Percentiles rank a stretch among this genome's conserved stretches.
Conservation (phyloP, 1,284 basidiomycete species). For the Cryptococcus hybrid region DNA sequence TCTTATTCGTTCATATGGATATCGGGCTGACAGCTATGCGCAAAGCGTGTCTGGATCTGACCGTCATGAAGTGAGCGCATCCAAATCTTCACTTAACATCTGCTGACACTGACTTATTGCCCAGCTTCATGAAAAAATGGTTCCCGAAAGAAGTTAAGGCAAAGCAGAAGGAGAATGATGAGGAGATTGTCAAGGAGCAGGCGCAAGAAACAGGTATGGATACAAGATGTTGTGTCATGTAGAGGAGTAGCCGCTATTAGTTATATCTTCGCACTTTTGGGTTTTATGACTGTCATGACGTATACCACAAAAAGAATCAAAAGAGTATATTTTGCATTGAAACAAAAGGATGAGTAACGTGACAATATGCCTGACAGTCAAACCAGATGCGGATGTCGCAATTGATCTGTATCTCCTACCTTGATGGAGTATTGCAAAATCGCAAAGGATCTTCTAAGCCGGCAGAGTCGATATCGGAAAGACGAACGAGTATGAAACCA, state of each 20-base stretch:
- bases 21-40: neutral
- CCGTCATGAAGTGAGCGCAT: conserved; percentile 41
- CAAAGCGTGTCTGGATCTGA: conserved; percentile 37
- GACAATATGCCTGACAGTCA: too few relatives aligned
- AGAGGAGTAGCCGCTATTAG: neutral
- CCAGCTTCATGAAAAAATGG: conserved; percentile 81
- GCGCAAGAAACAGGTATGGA: conserved; percentile 63
- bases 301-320: too few relatives aligned
- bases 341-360: too few relatives aligned
- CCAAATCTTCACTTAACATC: neutral
- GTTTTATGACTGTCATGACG: too few relatives aligned
- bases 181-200: conserved; percentile 71
- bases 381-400: too few relatives aligned
- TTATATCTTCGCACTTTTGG: neutral
- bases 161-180: conserved; percentile 75
- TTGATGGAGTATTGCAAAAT: too few relatives aligned
- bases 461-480: too few relatives aligned
- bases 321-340: neutral
- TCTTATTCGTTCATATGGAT: neutral
- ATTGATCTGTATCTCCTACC: too few relatives aligned
- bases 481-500: too few relatives aligned
- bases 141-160: conserved; percentile 80
- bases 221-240: conserved; percentile 33
- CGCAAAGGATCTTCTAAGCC: too few relatives aligned
- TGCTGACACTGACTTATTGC: neutral